These are phyloP conservation scores for Elongisporangium prolatum DNA, from an alignment of 352 stramenopile species.

Conservation along the genomic window DNA sequence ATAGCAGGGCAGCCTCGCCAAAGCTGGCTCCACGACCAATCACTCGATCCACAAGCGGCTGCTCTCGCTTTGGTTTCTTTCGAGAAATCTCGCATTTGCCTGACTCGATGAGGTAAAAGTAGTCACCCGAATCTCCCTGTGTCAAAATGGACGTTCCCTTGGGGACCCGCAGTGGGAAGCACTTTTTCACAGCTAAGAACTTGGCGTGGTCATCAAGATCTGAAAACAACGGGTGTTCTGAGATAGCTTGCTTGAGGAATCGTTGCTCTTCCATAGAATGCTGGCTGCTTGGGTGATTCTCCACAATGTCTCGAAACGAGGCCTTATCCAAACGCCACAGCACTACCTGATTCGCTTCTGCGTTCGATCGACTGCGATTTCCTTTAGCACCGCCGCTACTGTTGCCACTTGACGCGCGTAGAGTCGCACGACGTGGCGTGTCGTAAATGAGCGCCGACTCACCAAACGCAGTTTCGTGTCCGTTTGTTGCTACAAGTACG, in stretches of 20 bases:
- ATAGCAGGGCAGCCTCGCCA: constrained; percentile 95
- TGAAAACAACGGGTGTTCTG: constrained; percentile 72
- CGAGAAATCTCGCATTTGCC: constrained; percentile 74
- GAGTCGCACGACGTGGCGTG: constrained; percentile 71
- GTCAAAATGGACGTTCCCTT: constrained; percentile 61
- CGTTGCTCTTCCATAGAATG: constrained; percentile 73
- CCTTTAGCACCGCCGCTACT: neutral
- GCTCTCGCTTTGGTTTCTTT: constrained; percentile 44
- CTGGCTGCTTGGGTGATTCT: constrained; percentile 58
- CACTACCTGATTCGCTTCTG: constrained; percentile 26
- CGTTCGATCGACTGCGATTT: neutral
- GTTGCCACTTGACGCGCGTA: constrained; percentile 19
- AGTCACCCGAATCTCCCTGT: constrained; percentile 78
- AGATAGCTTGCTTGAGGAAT: constrained; percentile 65
- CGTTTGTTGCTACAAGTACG: constrained; percentile 78
- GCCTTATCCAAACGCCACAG: constrained; percentile 76
- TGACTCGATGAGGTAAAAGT: constrained; percentile 83
- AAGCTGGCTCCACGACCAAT: constrained; percentile 83
- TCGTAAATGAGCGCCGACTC: constrained; percentile 85
- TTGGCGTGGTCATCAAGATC: constrained; percentile 73
- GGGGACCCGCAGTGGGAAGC: constrained; percentile 66
- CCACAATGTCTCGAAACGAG: constrained; percentile 53
- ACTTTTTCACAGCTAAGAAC: constrained; percentile 75
- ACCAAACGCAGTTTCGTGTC: constrained; percentile 70
- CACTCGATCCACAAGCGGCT: constrained; percentile 60